These are phyloP conservation scores for Phaeosphaeriaceae sp. DNA, from an alignment of 2,329 filamentous ascomycete species.

Conservation along the genomic window DNA sequence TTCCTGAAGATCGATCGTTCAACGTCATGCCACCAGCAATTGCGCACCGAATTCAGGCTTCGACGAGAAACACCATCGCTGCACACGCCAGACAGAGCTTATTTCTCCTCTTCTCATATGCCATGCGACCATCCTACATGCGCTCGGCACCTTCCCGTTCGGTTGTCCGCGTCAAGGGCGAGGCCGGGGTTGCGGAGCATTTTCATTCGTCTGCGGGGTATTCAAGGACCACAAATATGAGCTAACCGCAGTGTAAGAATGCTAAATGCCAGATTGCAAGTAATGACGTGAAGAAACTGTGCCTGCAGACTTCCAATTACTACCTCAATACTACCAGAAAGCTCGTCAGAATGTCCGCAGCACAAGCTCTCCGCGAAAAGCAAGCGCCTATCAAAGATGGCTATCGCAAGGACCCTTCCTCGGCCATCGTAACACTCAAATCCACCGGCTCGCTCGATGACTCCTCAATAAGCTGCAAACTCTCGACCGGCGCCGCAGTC, in stretches of 20 bases:
- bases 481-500: slow-evolving; percentile 51
- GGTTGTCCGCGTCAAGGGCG: slow-evolving; percentile 23
- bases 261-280: not conserved
- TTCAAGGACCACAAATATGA: slow-evolving; percentile 8
- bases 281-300: not conserved
- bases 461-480: slow-evolving; percentile 56
- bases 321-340: not conserved
- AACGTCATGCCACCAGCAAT: not conserved
- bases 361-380: slow-evolving; percentile 52
- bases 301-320: not conserved
- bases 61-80: not conserved
- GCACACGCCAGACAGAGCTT: not conserved
- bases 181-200: slow-evolving; percentile 25
- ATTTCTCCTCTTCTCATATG: not conserved
- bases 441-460: slow-evolving; percentile 54
- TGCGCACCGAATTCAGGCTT: not conserved
- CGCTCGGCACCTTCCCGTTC: slow-evolving; percentile 14
- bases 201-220: slow-evolving; percentile 29
- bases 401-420: slow-evolving; percentile 53
- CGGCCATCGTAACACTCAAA: slow-evolving; percentile 56
- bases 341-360: slow-evolving; percentile 30
- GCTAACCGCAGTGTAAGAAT: slow-evolving; percentile 1
- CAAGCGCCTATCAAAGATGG: slow-evolving; percentile 58
- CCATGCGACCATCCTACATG: not conserved
- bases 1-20: not conserved